Percentiles rank a stretch among this genome's conserved stretches.
These are phyloP conservation scores for Wickerhamiella siamensis DNA, from an alignment of 805 yeast species.

Conservation along the genomic window DNA sequence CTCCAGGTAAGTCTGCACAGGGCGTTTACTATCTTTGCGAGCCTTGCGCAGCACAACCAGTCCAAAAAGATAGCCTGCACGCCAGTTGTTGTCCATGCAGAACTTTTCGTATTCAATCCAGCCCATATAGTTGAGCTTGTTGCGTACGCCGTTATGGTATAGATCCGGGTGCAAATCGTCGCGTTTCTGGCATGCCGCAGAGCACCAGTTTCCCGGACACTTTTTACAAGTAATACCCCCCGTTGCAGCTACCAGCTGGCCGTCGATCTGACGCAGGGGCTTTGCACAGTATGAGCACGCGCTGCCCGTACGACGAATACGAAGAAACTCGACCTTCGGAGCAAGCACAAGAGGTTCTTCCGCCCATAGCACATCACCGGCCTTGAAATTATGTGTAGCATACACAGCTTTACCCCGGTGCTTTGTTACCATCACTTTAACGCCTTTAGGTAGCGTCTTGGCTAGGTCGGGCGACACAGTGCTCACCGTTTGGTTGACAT, in stretches of 20 bases:
- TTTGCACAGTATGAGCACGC: constrained; percentile 66
- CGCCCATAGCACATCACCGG: constrained; percentile 44
- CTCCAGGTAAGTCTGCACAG: constrained; percentile 31
- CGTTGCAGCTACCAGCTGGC: constrained; percentile 15
- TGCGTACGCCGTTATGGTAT: constrained; percentile 37
- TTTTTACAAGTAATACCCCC: constrained; percentile 33
- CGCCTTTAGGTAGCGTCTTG: constrained; percentile 23
- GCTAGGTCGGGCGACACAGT: constrained; percentile 32
- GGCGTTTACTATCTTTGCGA: constrained; percentile 8
- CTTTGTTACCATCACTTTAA: constrained; percentile 36
- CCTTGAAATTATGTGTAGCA: constrained; percentile 33
- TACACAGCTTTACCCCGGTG: constrained; percentile 48
- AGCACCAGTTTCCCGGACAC: constrained; percentile 64
- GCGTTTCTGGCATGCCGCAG: constrained; percentile 39
- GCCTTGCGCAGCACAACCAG: constrained; percentile 34
- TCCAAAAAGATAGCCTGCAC: constrained; percentile 52
- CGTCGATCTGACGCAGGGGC: constrained; percentile 26
- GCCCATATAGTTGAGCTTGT: constrained; percentile 23
- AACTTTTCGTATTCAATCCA: constrained; percentile 46
- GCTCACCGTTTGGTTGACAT: constrained; percentile 41
- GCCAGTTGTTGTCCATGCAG: constrained; percentile 53
- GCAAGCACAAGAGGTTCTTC: constrained; percentile 48
- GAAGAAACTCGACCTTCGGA: constrained; percentile 54
- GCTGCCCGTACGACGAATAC: constrained; percentile 42
- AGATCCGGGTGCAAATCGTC: constrained; percentile 41